Evolutionary conservation across 768 basidiomycete species (phyloP).

Genomic region (Rhizopogon sp.): DNA sequence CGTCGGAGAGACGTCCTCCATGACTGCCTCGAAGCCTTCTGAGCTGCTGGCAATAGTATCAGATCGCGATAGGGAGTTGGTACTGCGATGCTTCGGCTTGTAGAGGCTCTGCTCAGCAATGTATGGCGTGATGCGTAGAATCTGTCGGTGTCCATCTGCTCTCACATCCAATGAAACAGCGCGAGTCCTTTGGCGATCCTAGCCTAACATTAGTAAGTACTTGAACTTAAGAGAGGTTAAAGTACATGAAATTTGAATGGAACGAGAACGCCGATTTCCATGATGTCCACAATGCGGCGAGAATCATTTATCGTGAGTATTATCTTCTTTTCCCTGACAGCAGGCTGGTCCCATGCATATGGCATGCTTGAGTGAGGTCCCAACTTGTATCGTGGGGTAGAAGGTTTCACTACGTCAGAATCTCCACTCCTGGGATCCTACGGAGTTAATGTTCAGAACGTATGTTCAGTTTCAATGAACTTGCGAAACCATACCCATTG

Average conservation of each 20-base stretch:
- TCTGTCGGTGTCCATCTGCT: constrained; percentile 81
- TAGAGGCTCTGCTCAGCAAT: constrained; percentile 82
- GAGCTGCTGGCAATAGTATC: constrained; percentile 66
- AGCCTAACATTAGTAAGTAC: background rate
- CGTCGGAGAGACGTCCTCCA: constrained; percentile 64
- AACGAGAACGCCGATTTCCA: constrained; percentile 90
- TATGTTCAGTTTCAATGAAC: background rate
- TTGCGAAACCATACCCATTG: constrained; percentile 55
- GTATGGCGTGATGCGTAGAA: constrained; percentile 85
- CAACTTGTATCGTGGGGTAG: constrained; percentile 47
- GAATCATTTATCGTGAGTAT: constrained; percentile 56
- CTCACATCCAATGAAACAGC: constrained; percentile 88
- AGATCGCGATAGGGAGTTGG: constrained; percentile 45
- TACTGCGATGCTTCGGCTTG: constrained; percentile 60
- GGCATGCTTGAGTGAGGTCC: constrained; percentile 45
- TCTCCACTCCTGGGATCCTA: constrained; percentile 43
- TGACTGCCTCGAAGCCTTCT: constrained; percentile 82
- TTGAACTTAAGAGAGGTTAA: constrained; percentile 3
- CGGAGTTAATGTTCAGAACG: background rate
- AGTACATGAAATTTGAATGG: constrained; percentile 84
- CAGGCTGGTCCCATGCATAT: constrained; percentile 95
- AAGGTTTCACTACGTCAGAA: constrained; percentile 31
- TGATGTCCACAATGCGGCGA: constrained; percentile 74
- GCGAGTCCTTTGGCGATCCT: constrained; percentile 54
- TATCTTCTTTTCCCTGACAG: constrained; percentile 76